These are phyloP conservation scores for Fusarium praegraminearum DNA, from an alignment of 2,329 filamentous ascomycete species.

Conservation along the genomic window DNA sequence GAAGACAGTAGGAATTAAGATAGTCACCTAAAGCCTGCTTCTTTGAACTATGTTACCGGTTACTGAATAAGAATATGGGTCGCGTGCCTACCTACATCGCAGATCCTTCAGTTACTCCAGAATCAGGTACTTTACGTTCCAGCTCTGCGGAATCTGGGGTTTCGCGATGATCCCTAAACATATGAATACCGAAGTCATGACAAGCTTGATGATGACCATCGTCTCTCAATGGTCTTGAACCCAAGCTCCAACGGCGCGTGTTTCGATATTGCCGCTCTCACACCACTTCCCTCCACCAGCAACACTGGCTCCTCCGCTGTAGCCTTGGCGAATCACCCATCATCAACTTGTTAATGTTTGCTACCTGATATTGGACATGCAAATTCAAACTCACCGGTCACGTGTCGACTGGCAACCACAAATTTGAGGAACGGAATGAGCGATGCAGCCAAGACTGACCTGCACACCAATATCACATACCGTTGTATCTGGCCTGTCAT, in stretches of 20 bases:
- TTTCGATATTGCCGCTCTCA: slow-evolving; percentile 26
- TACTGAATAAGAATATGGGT: slow-evolving; percentile 16
- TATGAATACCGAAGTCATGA: neutral
- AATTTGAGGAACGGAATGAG: slow-evolving; percentile 16
- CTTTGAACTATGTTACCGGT: slow-evolving; percentile 6
- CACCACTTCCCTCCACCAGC: slow-evolving; percentile 15
- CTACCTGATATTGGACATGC: neutral
- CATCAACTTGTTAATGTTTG: neutral
- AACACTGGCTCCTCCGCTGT: slow-evolving; percentile 6
- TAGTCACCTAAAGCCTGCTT: neutral
- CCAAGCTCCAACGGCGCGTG: neutral
- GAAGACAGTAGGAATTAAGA: neutral
- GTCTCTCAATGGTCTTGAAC: neutral
- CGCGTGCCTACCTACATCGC: slow-evolving; percentile 3
- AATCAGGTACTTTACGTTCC: slow-evolving; percentile 3
- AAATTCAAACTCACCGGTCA: slow-evolving; percentile 21
- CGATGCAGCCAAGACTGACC: slow-evolving; percentile 30
- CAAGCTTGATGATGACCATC: neutral
- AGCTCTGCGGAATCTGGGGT: slow-evolving; percentile 25
- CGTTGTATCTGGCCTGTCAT: neutral
- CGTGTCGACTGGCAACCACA: slow-evolving; percentile 15
- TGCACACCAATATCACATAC: slow-evolving; percentile 1
- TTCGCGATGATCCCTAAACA: slow-evolving; percentile 7
- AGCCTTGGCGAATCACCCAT: slow-evolving; percentile 13
- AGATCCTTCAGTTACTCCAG: slow-evolving; percentile 24